phyloP scores from a whole-genome alignment of 1,139 yeast species.

The Saccharomyces hybrid region DNA sequence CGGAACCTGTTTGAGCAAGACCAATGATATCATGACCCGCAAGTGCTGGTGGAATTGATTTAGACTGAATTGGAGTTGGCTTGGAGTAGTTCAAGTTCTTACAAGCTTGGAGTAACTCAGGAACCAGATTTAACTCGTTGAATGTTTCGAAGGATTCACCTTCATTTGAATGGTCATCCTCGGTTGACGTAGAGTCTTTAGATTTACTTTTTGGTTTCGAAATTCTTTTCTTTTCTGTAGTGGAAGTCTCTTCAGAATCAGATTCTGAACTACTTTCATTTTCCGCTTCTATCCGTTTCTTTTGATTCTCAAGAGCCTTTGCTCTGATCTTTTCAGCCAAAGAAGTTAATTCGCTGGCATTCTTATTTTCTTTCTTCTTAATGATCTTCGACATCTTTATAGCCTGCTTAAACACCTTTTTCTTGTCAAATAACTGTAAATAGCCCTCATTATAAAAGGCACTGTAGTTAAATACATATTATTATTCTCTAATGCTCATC shows the following conservation, averaged over 20 bases:
- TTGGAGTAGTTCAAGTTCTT: conserved; percentile 53
- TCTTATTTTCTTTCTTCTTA: conserved; percentile 17
- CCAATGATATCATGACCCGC: conserved; percentile 80
- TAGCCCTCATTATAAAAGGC: not conserved
- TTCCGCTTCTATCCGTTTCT: conserved; percentile 11
- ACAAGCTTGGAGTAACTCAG: conserved; percentile 76
- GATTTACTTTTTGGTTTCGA: not conserved
- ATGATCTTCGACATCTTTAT: conserved; percentile 16
- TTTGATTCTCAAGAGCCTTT: conserved; percentile 40
- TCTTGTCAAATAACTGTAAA: not conserved
- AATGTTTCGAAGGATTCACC: conserved; percentile 32
- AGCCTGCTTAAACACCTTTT: not conserved
- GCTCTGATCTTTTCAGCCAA: conserved; percentile 44
- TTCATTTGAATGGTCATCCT: conserved; percentile 20
- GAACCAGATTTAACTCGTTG: conserved; percentile 55
- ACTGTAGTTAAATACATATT: not conserved
- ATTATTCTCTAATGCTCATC: not conserved
- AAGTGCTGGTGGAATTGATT: conserved; percentile 85
- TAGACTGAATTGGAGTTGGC: conserved; percentile 89
- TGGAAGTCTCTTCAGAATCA: conserved; percentile 5
- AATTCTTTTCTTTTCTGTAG: not conserved
- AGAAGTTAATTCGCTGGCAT: conserved; percentile 26
- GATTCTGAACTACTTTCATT: conserved; percentile 5
- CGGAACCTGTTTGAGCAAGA: conserved; percentile 77
- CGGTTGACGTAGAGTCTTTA: conserved; percentile 8